Evolutionary conservation across 345 rosid species (phyloP).

Genomic region (Heritiera fomes): DNA sequence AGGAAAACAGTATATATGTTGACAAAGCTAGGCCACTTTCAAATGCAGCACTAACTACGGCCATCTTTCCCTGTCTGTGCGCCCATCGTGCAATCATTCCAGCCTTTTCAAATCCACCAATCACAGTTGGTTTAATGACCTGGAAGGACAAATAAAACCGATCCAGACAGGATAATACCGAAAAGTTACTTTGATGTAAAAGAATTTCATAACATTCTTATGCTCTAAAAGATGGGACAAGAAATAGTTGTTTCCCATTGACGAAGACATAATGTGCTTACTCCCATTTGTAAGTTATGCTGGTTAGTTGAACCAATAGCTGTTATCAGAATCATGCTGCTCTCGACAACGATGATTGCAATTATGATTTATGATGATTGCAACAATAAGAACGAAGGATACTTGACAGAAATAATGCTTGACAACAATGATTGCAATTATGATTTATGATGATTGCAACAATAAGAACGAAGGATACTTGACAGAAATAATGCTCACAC

Average conservation of each 20-base stretch:
- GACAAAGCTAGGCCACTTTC: slow-evolving; percentile 85
- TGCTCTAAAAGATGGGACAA: slow-evolving; percentile 5
- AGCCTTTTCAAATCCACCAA: slow-evolving; percentile 90
- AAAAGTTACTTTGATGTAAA: not conserved
- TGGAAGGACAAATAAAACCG: slow-evolving; percentile 29
- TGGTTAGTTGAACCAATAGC: not conserved
- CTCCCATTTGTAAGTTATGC: slow-evolving; percentile 4
- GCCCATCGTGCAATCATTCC: slow-evolving; percentile 84
- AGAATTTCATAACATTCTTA: not conserved
- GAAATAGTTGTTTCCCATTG: not conserved
- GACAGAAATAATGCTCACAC: not conserved
- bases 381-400: not conserved
- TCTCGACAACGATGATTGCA: not conserved
- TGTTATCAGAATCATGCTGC: not conserved
- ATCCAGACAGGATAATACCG: slow-evolving; percentile 13
- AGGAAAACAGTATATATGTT: slow-evolving; percentile 64
- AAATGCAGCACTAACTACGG: slow-evolving; percentile 81
- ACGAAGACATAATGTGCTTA: not conserved
- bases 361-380: not conserved
- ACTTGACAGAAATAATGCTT: slow-evolving; percentile 1
- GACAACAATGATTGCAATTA: no score
- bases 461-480: not conserved
- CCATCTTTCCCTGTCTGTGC: slow-evolving; percentile 77
- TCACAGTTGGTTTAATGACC: slow-evolving; percentile 89
- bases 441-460: not conserved